Evolutionary conservation across 2,329 filamentous ascomycete genomes (phyloP), one percentile per base, ranked within the genome.

Genomic region (Aureobasidium sp.): DNA sequence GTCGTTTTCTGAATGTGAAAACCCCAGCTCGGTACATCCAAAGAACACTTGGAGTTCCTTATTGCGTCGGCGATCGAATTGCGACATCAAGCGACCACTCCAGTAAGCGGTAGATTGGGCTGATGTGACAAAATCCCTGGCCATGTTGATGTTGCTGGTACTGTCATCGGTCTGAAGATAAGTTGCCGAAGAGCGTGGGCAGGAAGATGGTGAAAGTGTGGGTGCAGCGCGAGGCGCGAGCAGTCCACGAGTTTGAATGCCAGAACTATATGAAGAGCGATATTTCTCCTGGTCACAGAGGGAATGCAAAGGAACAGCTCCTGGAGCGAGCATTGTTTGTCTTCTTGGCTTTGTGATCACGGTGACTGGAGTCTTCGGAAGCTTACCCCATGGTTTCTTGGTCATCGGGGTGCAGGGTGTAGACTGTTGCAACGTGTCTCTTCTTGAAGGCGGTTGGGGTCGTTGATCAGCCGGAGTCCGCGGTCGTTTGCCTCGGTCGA

Each of bases 11-110:
- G 20, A 20, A n/a, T 46, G 51, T 9, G 57, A 10, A 3, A 17
- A 8, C 9, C 9, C 20, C 3, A 27, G 24, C 20, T 51, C 57
- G 26, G 24, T 36, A 24, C 34, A n/a, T 8, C 12, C 7, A 12
- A 51, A 4, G 7, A 26, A 27, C 10, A 24, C 24, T 20, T 60
- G 34, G 9, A 60, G 34, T 26, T 51, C 32, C 15, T 60, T 36
- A 26, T 60, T 60, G 36, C 57, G 57, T 20, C 26, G 57, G 9
- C 46, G 26, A 13, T 60, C 57, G 36, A 60, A 41, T 8, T 60
- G 57, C 13, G 57, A 32, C 57, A 60, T 60, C 9, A 60, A 27
- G 34, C 57, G 57, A 8, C 57, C 57, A 10, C 34, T 60, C 57
- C 57, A 60, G 46, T 60, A 60, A 15, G 57, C 57, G 2, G 46